A percentile compares a stretch with the other conserved stretches of the same genome.
phyloP scores from a whole-genome alignment of 176 grass and related monocot species.

The Triticum timopheevii region DNA sequence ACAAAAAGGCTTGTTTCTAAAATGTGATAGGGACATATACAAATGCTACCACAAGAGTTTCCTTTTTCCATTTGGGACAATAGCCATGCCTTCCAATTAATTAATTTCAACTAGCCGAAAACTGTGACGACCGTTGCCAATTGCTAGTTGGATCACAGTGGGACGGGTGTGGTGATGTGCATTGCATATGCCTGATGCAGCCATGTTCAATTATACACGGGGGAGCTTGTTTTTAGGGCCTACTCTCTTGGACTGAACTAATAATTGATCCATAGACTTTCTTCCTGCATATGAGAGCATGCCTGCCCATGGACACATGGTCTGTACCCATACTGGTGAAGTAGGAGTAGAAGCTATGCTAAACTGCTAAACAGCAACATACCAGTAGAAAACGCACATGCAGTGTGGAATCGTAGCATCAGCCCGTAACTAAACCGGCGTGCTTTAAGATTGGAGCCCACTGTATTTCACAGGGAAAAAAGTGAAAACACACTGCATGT shows the following conservation, averaged over 20 bases:
- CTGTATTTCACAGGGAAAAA: too few relatives aligned
- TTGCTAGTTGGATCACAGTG: not conserved
- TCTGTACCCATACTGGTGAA: not conserved
- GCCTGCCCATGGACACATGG: not conserved
- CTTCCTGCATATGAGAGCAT: not conserved
- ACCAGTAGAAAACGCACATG: not conserved
- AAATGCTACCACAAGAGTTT: not conserved
- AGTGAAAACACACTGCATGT: too few relatives aligned
- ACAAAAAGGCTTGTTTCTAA: not conserved
- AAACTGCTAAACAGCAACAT: not conserved
- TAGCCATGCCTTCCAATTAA: not conserved
- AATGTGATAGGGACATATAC: not conserved
- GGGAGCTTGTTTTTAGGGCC: not conserved
- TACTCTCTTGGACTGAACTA: conserved; percentile 28
- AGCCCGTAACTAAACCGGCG: not conserved
- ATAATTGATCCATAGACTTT: conserved; percentile 24
- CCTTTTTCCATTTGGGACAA: not conserved
- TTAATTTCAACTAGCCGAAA: not conserved
- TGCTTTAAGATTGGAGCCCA: not conserved
- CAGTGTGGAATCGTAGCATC: not conserved
- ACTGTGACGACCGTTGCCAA: not conserved
- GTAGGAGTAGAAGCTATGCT: not conserved
- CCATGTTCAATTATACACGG: not conserved
- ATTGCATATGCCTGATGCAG: not conserved
- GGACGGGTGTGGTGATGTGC: not conserved